Base-by-base conservation (phyloP, 768 basidiomycete species). In the Dacryopinax primogenitus region DNA sequence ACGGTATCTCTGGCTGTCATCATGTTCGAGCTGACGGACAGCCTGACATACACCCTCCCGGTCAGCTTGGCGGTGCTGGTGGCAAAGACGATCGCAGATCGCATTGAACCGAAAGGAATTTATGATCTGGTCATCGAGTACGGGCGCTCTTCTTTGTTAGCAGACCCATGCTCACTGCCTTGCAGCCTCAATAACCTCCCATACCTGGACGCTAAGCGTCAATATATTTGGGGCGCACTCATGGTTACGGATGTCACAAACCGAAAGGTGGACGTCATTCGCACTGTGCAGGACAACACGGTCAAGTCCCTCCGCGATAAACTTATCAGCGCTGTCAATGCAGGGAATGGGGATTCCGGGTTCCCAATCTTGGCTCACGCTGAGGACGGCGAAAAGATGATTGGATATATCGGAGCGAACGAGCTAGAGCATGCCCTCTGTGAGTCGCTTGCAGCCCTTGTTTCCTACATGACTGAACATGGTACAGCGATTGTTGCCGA, bases 1-100 rank as follows among this genome's bases (percentile, higher is more conserved):
- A 93, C 91, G 0, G 89, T 98, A 28, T 94, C 92, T 0, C 81
- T 97, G 65, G 92, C 92, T 2, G 96, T 98, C 62, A 99, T 98
- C 75, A 91, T 88, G 78, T 92, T 97, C 72, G 95, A 98, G 72
- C 79, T 98, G 41, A 95, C 95, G 2, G 88, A 91, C 69, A 92
- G 92, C 1, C 77, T 99, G 68, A 92, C 90, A 1, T 98, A 98
- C 75, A 87, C 85, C 13, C 88, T 91, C 6, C 92, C 92, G 16
- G 84, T 93, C 66, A 93, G 93, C 91, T 75, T 94, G 44, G 79
- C 73, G 9, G 77, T 99, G 16, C 82, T 98, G 23, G 87, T 93
- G 18, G 90, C 90, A 26, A 95, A 94, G 78, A 92, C 90, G 0
- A 83, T 91, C 0, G 92, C 91, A 7, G 92, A 94, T 72, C 85